Evolutionary conservation across 2,329 filamentous ascomycete species (phyloP), one percentile per base, ranked within the genome.

Genomic region (Penicillium sp.): DNA sequence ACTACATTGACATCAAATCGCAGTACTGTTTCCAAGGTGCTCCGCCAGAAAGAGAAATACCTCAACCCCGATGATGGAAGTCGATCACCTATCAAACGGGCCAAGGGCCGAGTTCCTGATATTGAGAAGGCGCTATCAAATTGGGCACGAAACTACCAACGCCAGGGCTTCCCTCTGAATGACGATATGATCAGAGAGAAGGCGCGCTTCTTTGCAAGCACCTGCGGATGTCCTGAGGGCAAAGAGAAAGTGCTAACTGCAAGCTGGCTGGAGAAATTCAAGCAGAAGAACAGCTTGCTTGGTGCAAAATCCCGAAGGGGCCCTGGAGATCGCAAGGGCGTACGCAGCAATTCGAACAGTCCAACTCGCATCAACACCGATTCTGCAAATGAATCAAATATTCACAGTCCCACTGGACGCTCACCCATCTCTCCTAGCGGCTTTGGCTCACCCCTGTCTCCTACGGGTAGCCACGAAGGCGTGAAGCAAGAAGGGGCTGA

Each of bases 21-120:
- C 76, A 99, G 95, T 80, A 99, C 95, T 52, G 95, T 99, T n/a
- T 99, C 95, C 57, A 99, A 99, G 76, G 95, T 98, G 58, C 79
- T 99, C 66, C 89, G 94, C 57, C 89, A 97, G 72, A 96, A 94
- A 80, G 95, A 99, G 65, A 95, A 96, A 76, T 98, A 96, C 77
- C 84, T 98, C 16, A 90, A 89, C 71, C 87, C 87, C 57, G 91
- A 91, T 71, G 93, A 92, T 76, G 90, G 88, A 68, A 92, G 83
- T 74, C 86, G 85, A 68, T 94, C 93, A 48, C 91, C 92, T 6
- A 85, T 90, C 67, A 96, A 95, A 76, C 89, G 90, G 67, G 82
- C 85, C 59, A 97, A 96, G 79, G 89, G 91, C 56, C 95, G 94
- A 76, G 89, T 87, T 52, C 92, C 92, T 11, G 93, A 98, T 78